These are phyloP conservation scores for Cadophora gregata DNA, from an alignment of 2,329 filamentous ascomycete species.

Conservation along the genomic window DNA sequence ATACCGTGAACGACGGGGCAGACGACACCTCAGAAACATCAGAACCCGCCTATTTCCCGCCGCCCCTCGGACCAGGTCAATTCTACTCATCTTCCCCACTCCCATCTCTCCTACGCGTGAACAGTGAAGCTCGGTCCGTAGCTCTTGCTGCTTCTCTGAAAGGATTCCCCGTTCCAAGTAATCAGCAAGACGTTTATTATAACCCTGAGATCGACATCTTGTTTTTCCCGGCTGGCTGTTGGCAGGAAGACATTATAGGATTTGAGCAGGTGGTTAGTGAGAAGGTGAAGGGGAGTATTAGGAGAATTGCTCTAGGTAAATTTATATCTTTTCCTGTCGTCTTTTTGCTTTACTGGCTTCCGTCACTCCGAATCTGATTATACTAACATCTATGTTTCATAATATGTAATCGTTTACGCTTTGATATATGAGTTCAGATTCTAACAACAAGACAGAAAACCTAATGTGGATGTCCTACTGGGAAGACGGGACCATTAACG, in stretches of 20 bases:
- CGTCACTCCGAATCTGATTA: too few relatives aligned
- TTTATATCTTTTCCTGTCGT: too few relatives aligned
- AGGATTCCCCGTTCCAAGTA: neutral
- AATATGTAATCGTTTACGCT: neutral
- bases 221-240: constrained; percentile 6
- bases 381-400: neutral
- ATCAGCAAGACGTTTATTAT: constrained; percentile 5
- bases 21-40: neutral
- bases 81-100: constrained; percentile 3
- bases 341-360: too few relatives aligned
- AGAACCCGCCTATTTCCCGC: neutral
- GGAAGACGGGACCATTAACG: neutral
- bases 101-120: neutral
- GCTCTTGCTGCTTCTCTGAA: neutral
- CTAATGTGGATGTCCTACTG: constrained; percentile 12
- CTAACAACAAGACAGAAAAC: neutral
- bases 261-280: neutral
- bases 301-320: constrained; percentile 1
- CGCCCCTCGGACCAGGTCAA: neutral
- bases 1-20: neutral
- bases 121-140: constrained; percentile 1
- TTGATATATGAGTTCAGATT: neutral
- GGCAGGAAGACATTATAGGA: neutral
- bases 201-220: constrained; percentile 2
- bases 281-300: constrained; percentile 3